Percentiles rank a stretch among this genome's conserved stretches.
Conservation (phyloP, 2,329 filamentous ascomycete species). For the Colletotrichum siamense region DNA sequence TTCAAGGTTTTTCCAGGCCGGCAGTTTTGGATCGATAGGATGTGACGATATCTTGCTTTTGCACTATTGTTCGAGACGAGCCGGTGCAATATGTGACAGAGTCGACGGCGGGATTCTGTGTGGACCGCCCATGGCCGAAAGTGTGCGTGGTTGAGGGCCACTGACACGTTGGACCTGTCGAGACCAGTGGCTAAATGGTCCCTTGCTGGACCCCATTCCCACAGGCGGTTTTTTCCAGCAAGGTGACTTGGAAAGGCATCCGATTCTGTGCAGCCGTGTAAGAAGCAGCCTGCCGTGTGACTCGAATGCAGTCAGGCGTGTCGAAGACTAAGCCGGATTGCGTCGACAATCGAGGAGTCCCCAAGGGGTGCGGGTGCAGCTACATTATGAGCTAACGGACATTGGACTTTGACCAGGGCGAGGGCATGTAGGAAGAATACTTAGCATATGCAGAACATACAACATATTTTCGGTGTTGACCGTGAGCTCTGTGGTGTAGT, state of each 20-base stretch:
- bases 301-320: neutral
- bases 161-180: neutral
- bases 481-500: neutral
- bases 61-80: constrained; percentile 14
- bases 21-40: constrained; percentile 24
- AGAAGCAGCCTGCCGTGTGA: neutral
- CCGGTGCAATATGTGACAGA: constrained; percentile 21
- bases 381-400: neutral
- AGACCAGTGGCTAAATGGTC: neutral
- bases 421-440: neutral
- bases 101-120: neutral
- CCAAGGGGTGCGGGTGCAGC: neutral
- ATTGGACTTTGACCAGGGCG: neutral
- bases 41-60: constrained; percentile 24
- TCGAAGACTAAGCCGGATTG: neutral
- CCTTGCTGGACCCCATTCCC: neutral
- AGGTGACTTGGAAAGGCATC: neutral
- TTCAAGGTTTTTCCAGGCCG: constrained; percentile 8
- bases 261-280: neutral
- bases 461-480: neutral
- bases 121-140: neutral
- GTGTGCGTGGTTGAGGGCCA: neutral
- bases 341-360: neutral
- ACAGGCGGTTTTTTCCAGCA: neutral
- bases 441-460: neutral